A percentile compares a stretch with the other conserved stretches of the same genome.
Evolutionary conservation across 169 alveolate species (phyloP).

Genomic region (Cryptosporidium sp.): DNA sequence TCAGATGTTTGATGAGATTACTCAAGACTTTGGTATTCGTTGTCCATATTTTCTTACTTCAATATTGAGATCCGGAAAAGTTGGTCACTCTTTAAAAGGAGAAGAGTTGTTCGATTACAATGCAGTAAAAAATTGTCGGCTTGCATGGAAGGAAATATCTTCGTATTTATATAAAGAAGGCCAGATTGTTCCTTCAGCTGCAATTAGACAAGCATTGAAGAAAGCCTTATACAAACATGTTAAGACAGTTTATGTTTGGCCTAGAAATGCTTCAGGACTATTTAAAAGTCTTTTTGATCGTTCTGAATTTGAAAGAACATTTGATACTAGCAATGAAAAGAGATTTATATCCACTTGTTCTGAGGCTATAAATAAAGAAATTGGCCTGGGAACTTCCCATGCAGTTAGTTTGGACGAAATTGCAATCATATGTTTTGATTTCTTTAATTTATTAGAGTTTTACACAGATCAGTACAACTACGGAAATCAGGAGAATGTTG

Average conservation of each 20-base stretch:
- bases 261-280: constrained; percentile 43
- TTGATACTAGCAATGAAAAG: constrained; percentile 58
- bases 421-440: constrained; percentile 44
- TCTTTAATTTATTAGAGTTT: constrained; percentile 30
- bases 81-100: not conserved
- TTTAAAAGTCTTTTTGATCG: constrained; percentile 12
- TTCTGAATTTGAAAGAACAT: not conserved
- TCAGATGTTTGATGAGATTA: constrained; percentile 22
- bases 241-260: constrained; percentile 37
- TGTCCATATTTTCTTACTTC: constrained; percentile 61
- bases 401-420: constrained; percentile 56
- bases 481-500: constrained; percentile 22
- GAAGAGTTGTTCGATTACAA: constrained; percentile 18
- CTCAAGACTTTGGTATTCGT: constrained; percentile 43
- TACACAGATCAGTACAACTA: constrained; percentile 32
- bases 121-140: constrained; percentile 41
- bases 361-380: constrained; percentile 25
- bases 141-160: constrained; percentile 73
- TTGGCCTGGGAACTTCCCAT: constrained; percentile 33
- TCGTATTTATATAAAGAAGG: constrained; percentile 68
- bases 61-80: constrained; percentile 1
- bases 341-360: constrained; percentile 57
- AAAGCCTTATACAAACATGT: constrained; percentile 20
- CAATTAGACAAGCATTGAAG: constrained; percentile 42
- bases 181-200: constrained; percentile 56